Evolutionary conservation across 176 grass and related monocot genomes (phyloP).

Genomic region (Pontederia paniculata): DNA sequence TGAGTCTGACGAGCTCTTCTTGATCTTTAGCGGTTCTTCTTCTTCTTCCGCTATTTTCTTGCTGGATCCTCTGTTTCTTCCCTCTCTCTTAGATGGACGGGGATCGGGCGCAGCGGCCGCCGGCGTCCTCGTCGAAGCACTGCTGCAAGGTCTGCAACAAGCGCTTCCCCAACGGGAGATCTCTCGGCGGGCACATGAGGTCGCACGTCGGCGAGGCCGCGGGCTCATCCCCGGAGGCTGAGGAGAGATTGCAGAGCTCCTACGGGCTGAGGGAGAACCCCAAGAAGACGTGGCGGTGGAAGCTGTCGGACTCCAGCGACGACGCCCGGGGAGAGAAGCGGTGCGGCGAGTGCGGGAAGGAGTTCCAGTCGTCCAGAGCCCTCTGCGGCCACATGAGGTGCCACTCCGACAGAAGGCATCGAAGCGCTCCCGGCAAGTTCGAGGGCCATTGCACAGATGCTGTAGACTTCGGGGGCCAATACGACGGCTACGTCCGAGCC

Average conservation of each 20-base stretch:
- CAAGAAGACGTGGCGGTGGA: conserved; percentile 54
- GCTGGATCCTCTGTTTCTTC: neutral
- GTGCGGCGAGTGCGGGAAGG: conserved; percentile 30
- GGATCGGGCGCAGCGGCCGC: neutral
- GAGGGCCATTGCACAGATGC: conserved; percentile 4
- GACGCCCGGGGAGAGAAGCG: neutral
- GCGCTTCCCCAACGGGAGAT: conserved; percentile 8
- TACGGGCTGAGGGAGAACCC: conserved; percentile 57
- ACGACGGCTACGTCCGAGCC: conserved; percentile 11
- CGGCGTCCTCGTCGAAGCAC: neutral
- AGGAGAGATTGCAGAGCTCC: neutral
- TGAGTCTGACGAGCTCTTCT: neutral
- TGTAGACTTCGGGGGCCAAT: too few relatives aligned
- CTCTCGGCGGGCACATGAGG: conserved; percentile 19
- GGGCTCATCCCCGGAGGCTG: neutral
- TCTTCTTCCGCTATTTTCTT: neutral
- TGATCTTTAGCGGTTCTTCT: neutral
- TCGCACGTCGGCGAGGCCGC: neutral
- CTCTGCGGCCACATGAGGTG: conserved; percentile 17
- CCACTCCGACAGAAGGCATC: conserved; percentile 19
- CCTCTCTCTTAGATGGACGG: neutral
- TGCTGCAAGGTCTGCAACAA: conserved; percentile 16
- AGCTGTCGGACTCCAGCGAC: conserved; percentile 24
- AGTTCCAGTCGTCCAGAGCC: conserved; percentile 8
- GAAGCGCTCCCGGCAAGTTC: conserved; percentile 2